These are phyloP conservation scores for Pythium aristosporum DNA, from an alignment of 352 stramenopile species.

Conservation along the genomic window DNA sequence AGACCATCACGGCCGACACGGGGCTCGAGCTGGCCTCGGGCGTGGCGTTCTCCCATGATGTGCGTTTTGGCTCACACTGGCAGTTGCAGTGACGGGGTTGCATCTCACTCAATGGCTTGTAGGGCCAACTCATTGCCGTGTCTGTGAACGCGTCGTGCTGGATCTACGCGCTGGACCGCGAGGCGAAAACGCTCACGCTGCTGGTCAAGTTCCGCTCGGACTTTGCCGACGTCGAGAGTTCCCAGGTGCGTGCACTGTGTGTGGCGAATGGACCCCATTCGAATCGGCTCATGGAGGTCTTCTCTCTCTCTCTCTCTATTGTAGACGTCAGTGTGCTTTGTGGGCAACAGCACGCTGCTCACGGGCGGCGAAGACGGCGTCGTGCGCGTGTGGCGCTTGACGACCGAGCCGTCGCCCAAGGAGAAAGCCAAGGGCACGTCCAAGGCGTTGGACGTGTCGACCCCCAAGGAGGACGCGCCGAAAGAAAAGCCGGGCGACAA, in stretches of 20 bases:
- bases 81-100: not conserved
- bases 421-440: conserved; percentile 47
- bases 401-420: conserved; percentile 41
- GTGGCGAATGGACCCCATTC: not conserved
- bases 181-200: conserved; percentile 58
- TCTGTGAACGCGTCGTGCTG: conserved; percentile 75
- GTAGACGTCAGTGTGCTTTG: conserved; percentile 72
- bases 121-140: conserved; percentile 66
- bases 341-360: conserved; percentile 73
- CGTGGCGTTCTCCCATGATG: conserved; percentile 74
- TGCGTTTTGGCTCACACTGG: conserved; percentile 14
- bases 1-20: conserved; percentile 70
- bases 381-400: conserved; percentile 71
- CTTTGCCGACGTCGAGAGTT: conserved; percentile 70
- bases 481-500: conserved; percentile 25
- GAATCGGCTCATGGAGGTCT: not conserved
- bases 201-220: conserved; percentile 83
- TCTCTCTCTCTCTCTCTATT: not conserved
- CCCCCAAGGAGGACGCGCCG: not conserved
- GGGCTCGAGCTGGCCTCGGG: conserved; percentile 70
- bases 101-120: not conserved
- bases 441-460: conserved; percentile 31
- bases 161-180: conserved; percentile 66
- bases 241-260: conserved; percentile 33
- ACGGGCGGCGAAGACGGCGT: conserved; percentile 84